These are phyloP conservation scores for Naganishia sp. DNA, from an alignment of 1,284 basidiomycete species.

Conservation along the genomic window DNA sequence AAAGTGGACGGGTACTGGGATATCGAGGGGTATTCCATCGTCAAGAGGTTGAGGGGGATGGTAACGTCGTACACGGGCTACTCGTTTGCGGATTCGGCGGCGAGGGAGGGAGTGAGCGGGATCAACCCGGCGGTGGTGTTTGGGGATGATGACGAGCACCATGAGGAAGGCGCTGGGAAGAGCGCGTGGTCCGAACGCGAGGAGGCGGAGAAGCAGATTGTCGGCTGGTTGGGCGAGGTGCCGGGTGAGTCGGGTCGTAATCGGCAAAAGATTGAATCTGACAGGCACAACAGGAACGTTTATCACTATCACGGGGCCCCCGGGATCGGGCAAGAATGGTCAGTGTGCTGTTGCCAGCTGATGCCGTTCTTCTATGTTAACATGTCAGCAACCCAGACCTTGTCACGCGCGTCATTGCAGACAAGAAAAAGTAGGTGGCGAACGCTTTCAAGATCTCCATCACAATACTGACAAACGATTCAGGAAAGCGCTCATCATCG, in stretches of 20 bases:
- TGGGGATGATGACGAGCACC: slow-evolving; percentile 31
- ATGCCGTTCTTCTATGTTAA: no score
- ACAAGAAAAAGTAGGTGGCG: slow-evolving; percentile 61
- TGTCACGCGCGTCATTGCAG: slow-evolving; percentile 64
- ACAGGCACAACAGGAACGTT: slow-evolving; percentile 50
- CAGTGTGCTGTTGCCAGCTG: no score
- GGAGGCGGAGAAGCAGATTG: slow-evolving; percentile 70
- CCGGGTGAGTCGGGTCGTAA: slow-evolving; percentile 59
- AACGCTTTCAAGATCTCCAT: slow-evolving; percentile 25
- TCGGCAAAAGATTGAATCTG: background rate
- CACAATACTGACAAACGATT: background rate
- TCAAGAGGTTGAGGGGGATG: slow-evolving; percentile 41
- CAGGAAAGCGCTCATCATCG: slow-evolving; percentile 73
- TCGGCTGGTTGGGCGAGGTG: slow-evolving; percentile 69
- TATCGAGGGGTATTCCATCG: slow-evolving; percentile 53
- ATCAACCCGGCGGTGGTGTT: slow-evolving; percentile 18
- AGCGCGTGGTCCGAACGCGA: slow-evolving; percentile 77
- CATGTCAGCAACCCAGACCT: slow-evolving; percentile 54
- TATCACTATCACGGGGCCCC: slow-evolving; percentile 80
- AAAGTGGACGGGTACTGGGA: slow-evolving; percentile 84
- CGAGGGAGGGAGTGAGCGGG: slow-evolving; percentile 18
- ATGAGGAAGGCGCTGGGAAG: slow-evolving; percentile 43
- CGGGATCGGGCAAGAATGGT: slow-evolving; percentile 78
- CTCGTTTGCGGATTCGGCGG: slow-evolving; percentile 34
- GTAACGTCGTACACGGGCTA: slow-evolving; percentile 40